A percentile compares a stretch with the other conserved stretches of the same genome.
These are phyloP conservation scores for Stevia rebaudiana DNA, from an alignment of 140 eudicot genomes.

Conservation along the genomic window DNA sequence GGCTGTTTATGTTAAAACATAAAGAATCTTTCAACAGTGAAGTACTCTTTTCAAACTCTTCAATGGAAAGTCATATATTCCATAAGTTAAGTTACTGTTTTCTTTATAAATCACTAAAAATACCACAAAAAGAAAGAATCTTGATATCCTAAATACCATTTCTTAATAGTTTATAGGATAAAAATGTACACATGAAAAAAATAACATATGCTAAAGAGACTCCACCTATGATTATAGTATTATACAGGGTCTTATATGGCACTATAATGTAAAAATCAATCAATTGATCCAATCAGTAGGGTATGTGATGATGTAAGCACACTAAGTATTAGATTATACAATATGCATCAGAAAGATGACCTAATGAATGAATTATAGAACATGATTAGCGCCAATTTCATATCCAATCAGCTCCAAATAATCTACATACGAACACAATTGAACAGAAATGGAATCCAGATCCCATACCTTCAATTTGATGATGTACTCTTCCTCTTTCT, in stretches of 20 bases:
- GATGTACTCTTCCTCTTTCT: constrained; percentile 87
- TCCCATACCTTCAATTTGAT: constrained; percentile 66
- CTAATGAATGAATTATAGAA: neutral
- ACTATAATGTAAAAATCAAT: too few relatives aligned
- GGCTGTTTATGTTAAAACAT: constrained; percentile 20
- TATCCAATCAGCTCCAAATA: neutral
- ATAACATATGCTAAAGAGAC: too few relatives aligned
- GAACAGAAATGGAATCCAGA: constrained; percentile 3
- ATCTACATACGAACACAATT: neutral
- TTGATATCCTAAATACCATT: constrained; percentile 2
- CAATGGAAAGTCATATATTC: neutral
- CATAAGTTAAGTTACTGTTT: constrained; percentile 3
- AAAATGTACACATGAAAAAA: too few relatives aligned
- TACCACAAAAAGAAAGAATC: neutral
- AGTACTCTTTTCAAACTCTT: constrained; percentile 12
- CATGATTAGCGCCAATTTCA: neutral
- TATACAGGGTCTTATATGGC: too few relatives aligned
- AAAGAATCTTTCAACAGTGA: constrained; percentile 20
- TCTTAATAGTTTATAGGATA: neutral
- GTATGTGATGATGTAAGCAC: neutral
- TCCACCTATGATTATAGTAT: too few relatives aligned
- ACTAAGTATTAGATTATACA: neutral
- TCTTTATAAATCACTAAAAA: neutral
- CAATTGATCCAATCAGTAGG: too few relatives aligned
- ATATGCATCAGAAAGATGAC: neutral